Evolutionary conservation across 306 rosid genomes (phyloP).

Genomic region (Trichosanthes cucumerina): DNA sequence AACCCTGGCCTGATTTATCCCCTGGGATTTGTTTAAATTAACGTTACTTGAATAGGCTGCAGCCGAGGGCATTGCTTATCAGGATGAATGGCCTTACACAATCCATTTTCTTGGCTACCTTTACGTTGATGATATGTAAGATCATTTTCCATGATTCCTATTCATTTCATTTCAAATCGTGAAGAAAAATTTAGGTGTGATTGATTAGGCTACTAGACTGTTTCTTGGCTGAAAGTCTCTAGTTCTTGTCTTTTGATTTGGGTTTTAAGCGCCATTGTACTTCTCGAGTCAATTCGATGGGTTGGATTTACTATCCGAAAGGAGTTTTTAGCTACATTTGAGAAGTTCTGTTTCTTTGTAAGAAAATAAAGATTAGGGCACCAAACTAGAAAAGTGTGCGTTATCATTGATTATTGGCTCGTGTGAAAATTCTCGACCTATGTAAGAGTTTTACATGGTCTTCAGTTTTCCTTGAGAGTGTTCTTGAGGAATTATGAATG

Average conservation of each 20-base stretch:
- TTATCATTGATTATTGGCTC: background rate
- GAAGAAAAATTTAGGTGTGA: background rate
- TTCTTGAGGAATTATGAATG: background rate
- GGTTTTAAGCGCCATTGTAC: background rate
- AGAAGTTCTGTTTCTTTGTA: background rate
- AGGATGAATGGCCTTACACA: constrained; percentile 73
- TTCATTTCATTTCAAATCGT: background rate
- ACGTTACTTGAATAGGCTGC: constrained; percentile 42
- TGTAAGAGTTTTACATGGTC: background rate
- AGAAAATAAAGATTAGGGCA: background rate
- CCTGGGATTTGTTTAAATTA: background rate
- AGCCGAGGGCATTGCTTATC: constrained; percentile 57
- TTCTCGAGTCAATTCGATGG: background rate
- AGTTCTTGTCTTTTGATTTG: background rate
- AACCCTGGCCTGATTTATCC: background rate
- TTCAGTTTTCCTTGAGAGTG: background rate
- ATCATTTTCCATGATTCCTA: background rate
- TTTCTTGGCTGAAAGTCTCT: background rate
- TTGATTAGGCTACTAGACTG: background rate
- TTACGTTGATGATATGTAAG: constrained; percentile 62
- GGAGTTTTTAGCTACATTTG: background rate
- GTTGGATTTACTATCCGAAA: background rate
- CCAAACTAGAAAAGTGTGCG: background rate
- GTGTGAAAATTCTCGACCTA: background rate
- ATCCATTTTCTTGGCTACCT: constrained; percentile 64